Evolutionary conservation across 441 rosid genomes (phyloP), one percentile per base, ranked within the genome.

Genomic region (Eruca vesicaria): DNA sequence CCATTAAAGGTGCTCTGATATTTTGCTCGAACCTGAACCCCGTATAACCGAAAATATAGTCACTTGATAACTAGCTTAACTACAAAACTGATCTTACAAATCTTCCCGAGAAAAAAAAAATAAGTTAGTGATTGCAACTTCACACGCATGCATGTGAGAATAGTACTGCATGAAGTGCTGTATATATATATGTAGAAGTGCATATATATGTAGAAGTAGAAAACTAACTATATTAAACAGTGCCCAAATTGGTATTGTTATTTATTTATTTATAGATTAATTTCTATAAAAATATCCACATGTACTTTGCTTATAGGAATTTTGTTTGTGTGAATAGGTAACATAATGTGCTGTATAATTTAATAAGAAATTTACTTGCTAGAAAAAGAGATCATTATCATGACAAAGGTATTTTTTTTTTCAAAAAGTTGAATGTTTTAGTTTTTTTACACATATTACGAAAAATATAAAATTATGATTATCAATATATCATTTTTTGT

Each of bases 81-180:
- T 64, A 66, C n/a, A 48, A 59, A 45, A 58, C 26, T 66, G 41
- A 21, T 68, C 16, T 0, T 10, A 58, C 9, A 66, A 45, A 59
- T 55, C 33, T 52, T 35, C 35, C 28, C 12, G 20, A 18, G 28
- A 63, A 75, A 38, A 29, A 38, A 29, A 16, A 28, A 50, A 36
- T 14, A n/a, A 69, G n/a, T 31, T 1, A 26, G 62, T 56, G 32
- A 55, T 63, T 53, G 41, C 67, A 75, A 50, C 33, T 50, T 60
- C 73, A 68, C 45, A 50, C 19, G 50, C 58, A 68, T 68, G 63
- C 56, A 61, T 68, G 64, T 29, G 68, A 60, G 48, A 53, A 70
- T 20, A 69, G 43, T 23, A 48, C 14, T 45, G 15, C 16, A 14
- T 41, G 55, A 74, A 59, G 43, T 38, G 32, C 45, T 35, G 36